phyloP scores from a whole-genome alignment of 2,329 filamentous ascomycete genomes.

The Colletotrichum cordylinicola region DNA sequence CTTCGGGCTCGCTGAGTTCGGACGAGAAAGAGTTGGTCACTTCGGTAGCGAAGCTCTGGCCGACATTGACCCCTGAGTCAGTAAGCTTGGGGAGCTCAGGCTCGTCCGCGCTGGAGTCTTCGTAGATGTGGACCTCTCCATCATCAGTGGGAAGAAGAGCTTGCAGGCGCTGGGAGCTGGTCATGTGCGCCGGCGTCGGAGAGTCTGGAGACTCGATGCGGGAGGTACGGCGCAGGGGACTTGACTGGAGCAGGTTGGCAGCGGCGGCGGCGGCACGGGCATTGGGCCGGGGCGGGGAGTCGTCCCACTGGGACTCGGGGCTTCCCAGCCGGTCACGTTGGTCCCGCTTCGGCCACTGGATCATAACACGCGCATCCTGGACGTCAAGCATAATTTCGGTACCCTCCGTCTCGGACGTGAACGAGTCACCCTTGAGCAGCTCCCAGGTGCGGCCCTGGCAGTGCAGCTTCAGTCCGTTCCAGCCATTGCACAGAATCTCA shows the following conservation, averaged over 20 bases:
- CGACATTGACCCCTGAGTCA: slow-evolving; percentile 26
- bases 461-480: slow-evolving; percentile 94
- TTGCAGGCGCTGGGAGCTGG: slow-evolving; percentile 51
- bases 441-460: slow-evolving; percentile 89
- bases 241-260: slow-evolving; percentile 58
- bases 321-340: slow-evolving; percentile 53
- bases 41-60: slow-evolving; percentile 56
- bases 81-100: slow-evolving; percentile 43
- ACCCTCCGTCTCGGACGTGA: slow-evolving; percentile 86
- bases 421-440: slow-evolving; percentile 85
- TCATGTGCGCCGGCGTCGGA: slow-evolving; percentile 48
- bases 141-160: slow-evolving; percentile 42
- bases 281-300: slow-evolving; percentile 53
- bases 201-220: slow-evolving; percentile 80
- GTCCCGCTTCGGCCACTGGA: slow-evolving; percentile 80
- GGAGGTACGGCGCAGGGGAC: slow-evolving; percentile 60
- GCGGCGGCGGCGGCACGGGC: slow-evolving; percentile 32
- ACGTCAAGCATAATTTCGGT: slow-evolving; percentile 95
- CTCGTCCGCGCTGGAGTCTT: slow-evolving; percentile 26
- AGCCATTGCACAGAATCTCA: slow-evolving; percentile 89
- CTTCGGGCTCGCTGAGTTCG: slow-evolving; percentile 57
- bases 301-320: slow-evolving; percentile 75
- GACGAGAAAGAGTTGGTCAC: slow-evolving; percentile 60
- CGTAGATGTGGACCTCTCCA: slow-evolving; percentile 27
- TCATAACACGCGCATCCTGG: slow-evolving; percentile 86